These are phyloP conservation scores for Chlorella sp. DNA, from an alignment of 139 green algal species.

Conservation along the genomic window DNA sequence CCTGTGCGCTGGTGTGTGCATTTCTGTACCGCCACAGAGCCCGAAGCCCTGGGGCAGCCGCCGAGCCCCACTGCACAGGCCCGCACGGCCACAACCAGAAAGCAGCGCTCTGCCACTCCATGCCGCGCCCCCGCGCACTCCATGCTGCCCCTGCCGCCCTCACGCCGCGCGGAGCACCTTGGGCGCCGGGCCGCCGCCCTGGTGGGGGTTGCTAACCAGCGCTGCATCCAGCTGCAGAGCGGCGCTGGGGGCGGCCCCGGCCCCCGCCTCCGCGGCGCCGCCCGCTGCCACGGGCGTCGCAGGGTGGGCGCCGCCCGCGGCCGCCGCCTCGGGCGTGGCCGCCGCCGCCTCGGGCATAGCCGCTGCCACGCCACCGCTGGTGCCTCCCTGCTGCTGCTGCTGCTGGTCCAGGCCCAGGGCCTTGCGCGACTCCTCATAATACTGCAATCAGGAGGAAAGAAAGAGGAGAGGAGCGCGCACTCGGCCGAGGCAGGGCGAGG, in stretches of 20 bases:
- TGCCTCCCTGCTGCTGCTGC: not conserved
- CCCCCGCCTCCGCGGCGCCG: not conserved
- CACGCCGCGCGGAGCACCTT: constrained; percentile 18
- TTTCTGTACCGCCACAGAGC: too few species aligned
- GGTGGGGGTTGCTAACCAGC: constrained; percentile 15
- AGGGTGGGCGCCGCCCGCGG: not conserved
- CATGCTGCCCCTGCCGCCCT: too few species aligned
- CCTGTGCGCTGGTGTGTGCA: too few species aligned
- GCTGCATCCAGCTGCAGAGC: constrained; percentile 13
- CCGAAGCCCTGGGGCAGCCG: too few species aligned
- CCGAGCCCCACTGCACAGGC: too few species aligned
- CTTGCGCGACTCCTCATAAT: constrained; percentile 74
- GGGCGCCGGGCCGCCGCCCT: not conserved
- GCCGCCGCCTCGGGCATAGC: not conserved
- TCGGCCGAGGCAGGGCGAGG: not conserved
- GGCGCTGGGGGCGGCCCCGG: not conserved
- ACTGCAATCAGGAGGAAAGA: constrained; percentile 44
- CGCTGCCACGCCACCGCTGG: not conserved
- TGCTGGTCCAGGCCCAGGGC: too few species aligned
- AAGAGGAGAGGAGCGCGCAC: not conserved
- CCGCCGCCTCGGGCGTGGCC: not conserved
- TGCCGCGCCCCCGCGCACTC: too few species aligned
- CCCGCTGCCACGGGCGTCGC: not conserved
- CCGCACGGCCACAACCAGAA: too few species aligned
- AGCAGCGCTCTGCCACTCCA: too few species aligned